Evolutionary conservation across 2,329 filamentous ascomycete genomes (phyloP).

Genomic region (Alternaria atra): DNA sequence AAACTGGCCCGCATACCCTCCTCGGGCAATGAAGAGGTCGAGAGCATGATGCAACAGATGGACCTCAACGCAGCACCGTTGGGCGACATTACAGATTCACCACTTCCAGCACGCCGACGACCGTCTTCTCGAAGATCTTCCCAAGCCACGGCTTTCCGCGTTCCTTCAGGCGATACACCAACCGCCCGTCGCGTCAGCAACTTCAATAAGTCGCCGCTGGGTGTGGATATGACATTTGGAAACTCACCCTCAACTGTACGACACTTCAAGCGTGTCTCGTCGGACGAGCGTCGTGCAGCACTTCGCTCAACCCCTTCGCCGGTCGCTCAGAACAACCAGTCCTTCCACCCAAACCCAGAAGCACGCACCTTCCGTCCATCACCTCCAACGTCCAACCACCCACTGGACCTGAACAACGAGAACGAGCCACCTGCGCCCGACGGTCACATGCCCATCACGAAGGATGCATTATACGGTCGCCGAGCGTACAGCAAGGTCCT

Average conservation of each 20-base stretch:
- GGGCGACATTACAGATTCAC: conserved; percentile 50
- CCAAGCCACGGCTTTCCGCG: conserved; percentile 49
- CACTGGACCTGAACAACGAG: conserved; percentile 61
- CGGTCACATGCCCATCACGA: conserved; percentile 65
- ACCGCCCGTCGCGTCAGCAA: conserved; percentile 57
- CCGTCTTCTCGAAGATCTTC: conserved; percentile 50
- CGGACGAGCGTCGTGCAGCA: conserved; percentile 56
- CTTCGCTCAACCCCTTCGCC: conserved; percentile 42
- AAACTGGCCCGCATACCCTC: conserved; percentile 59
- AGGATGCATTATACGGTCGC: conserved; percentile 84
- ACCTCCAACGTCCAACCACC: conserved; percentile 43
- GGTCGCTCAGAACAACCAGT: conserved; percentile 23
- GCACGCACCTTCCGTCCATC: conserved; percentile 50
- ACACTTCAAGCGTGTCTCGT: conserved; percentile 88
- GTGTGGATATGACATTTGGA: conserved; percentile 90
- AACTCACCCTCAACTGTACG: conserved; percentile 92
- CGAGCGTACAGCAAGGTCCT: conserved; percentile 82
- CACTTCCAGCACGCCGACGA: conserved; percentile 39
- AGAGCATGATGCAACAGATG: conserved; percentile 53
- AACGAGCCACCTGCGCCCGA: conserved; percentile 64
- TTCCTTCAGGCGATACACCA: conserved; percentile 49
- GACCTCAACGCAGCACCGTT: conserved; percentile 57
- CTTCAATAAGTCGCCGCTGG: conserved; percentile 75
- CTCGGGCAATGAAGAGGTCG: conserved; percentile 43
- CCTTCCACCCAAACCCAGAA: conserved; percentile 48